Conservation (phyloP, 495 filamentous ascomycete species). For the Hypoxylon lienhwacheense region DNA sequence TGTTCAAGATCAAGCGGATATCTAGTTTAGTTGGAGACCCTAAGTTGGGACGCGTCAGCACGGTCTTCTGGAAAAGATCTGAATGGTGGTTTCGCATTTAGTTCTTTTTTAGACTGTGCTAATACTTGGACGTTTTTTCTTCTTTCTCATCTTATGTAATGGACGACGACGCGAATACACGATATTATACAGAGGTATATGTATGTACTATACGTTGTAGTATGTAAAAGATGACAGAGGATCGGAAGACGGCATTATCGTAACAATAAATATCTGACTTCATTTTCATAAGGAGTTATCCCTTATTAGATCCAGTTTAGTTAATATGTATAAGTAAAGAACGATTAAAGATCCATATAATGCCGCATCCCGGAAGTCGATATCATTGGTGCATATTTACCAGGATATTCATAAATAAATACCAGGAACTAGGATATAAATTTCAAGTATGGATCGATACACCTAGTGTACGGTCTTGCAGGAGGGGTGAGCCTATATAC, state of each 20-base stretch:
- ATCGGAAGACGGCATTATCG: conserved; percentile 5
- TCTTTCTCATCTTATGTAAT: no score
- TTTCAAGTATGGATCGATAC: no score
- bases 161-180: background rate
- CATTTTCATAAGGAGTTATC: background rate
- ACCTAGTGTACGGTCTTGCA: no score
- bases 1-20: conserved; percentile 9
- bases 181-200: background rate
- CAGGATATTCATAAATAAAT: no score
- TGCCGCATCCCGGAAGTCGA: no score
- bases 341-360: no score
- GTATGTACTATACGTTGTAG: no score
- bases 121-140: no score
- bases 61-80: conserved; percentile 10
- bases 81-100: conserved; percentile 4
- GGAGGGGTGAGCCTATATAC: conserved; percentile 14
- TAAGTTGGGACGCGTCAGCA: conserved; percentile 24
- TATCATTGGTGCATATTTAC: no score
- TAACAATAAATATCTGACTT: conserved; percentile 6
- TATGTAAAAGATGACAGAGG: conserved; percentile 1
- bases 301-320: conserved; percentile 7
- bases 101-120: conserved; percentile 8
- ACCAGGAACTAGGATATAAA: no score
- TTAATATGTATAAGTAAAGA: conserved; percentile 17
- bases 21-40: background rate